Evolutionary conservation across 352 stramenopile species (phyloP).

Genomic region (Halophytophthora batemanensis): DNA sequence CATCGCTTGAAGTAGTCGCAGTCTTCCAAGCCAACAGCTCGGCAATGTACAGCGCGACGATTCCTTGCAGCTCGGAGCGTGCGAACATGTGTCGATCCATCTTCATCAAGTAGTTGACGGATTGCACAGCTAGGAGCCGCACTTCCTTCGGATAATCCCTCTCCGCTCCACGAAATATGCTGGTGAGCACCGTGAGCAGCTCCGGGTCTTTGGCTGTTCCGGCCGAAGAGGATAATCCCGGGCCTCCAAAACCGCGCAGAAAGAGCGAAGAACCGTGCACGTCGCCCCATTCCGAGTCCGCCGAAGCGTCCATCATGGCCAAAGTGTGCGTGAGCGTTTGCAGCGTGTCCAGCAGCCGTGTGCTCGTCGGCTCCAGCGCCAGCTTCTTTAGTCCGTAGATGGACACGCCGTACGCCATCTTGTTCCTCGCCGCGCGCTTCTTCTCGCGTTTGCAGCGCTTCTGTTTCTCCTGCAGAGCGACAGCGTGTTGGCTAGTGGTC

Average conservation of each 20-base stretch:
- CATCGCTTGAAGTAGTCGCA: constrained; percentile 4
- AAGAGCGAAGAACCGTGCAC: constrained; percentile 46
- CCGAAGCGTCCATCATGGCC: constrained; percentile 83
- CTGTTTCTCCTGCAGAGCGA: constrained; percentile 23
- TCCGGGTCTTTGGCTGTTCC: constrained; percentile 57
- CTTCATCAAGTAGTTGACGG: constrained; percentile 85
- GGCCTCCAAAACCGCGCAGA: constrained; percentile 47
- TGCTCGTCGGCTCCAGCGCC: constrained; percentile 40
- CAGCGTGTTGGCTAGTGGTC: constrained; percentile 22
- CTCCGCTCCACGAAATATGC: constrained; percentile 47
- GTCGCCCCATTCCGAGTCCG: constrained; percentile 69
- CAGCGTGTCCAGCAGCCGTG: constrained; percentile 53
- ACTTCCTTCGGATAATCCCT: constrained; percentile 39
- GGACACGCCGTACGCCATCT: constrained; percentile 66
- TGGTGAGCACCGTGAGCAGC: constrained; percentile 44
- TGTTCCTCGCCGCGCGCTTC: constrained; percentile 32
- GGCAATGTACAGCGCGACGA: constrained; percentile 53
- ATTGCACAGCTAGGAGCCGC: constrained; percentile 66
- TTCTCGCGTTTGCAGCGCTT: constrained; percentile 37
- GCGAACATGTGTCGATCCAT: constrained; percentile 68
- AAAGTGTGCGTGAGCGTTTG: constrained; percentile 81
- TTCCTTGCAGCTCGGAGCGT: constrained; percentile 38
- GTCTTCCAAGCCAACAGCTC: constrained; percentile 41
- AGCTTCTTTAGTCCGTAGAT: constrained; percentile 62
- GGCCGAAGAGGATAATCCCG: constrained; percentile 12